These are phyloP conservation scores for Sextonia rubra DNA, from an alignment of 164 flowering plant species.

Conservation along the genomic window DNA sequence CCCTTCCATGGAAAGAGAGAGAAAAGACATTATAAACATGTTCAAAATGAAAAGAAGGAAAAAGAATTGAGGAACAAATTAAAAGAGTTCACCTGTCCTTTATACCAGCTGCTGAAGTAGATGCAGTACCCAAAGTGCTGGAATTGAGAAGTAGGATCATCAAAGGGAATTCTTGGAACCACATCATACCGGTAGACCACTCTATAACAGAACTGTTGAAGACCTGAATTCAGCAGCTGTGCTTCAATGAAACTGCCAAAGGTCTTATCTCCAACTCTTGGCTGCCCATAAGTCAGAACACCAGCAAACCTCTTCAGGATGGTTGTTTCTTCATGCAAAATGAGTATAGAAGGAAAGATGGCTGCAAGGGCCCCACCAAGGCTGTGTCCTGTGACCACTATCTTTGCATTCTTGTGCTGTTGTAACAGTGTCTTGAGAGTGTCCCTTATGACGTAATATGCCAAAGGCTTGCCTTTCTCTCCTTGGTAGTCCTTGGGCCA, in stretches of 20 bases:
- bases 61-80: not conserved
- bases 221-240: conserved; percentile 11
- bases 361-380: conserved; percentile 63
- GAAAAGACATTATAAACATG: no score
- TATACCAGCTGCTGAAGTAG: conserved; percentile 29
- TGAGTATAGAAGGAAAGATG: conserved; percentile 44
- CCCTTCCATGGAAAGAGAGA: no score
- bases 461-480: conserved; percentile 15
- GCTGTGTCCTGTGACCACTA: not conserved
- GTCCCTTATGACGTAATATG: conserved; percentile 49
- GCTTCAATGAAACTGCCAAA: conserved; percentile 37
- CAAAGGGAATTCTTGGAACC: conserved; percentile 60
- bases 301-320: conserved; percentile 42
- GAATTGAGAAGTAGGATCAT: conserved; percentile 34
- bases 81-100: not conserved
- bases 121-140: conserved; percentile 58
- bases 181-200: conserved; percentile 52
- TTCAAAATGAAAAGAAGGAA: no score
- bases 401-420: conserved; percentile 23
- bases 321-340: conserved; percentile 35
- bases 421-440: conserved; percentile 24
- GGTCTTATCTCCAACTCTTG: conserved; percentile 54
- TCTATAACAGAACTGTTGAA: conserved; percentile 30
- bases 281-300: conserved; percentile 62
- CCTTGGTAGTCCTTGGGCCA: conserved; percentile 44